These are phyloP conservation scores for Wallacemonas rigidus DNA, from an alignment of 208 protist species.

Conservation along the genomic window DNA sequence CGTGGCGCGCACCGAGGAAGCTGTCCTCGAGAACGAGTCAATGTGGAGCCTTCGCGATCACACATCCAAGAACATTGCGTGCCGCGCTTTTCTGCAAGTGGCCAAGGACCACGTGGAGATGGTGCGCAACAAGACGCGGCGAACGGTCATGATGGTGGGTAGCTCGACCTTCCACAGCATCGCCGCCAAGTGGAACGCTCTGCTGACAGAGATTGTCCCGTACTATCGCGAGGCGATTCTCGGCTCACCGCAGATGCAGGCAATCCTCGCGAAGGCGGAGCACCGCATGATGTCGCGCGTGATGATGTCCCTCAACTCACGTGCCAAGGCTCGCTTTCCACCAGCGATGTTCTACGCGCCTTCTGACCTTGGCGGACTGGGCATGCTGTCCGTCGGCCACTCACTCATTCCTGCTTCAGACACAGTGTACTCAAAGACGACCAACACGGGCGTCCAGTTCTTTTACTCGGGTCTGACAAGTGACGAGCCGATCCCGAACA, in stretches of 20 bases:
- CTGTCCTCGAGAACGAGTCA: slow-evolving; percentile 96
- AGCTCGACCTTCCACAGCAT: slow-evolving; percentile 99
- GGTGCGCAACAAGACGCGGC: slow-evolving; percentile 99
- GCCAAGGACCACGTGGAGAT: slow-evolving; percentile 93
- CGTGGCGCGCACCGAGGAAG: slow-evolving; percentile 89
- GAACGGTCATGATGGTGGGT: slow-evolving; percentile 99
- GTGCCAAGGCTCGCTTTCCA: slow-evolving; percentile 99
- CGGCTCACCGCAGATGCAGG: slow-evolving; percentile 97
- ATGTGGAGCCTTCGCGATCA: slow-evolving; percentile 99
- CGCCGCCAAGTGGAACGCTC: slow-evolving; percentile 99
- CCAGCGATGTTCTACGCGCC: slow-evolving; percentile 99
- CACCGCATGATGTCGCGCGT: slow-evolving; percentile 99
- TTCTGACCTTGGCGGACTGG: slow-evolving; percentile 98
- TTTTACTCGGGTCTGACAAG: slow-evolving; percentile 99
- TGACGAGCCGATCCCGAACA: slow-evolving; percentile 99
- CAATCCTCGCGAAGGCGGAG: slow-evolving; percentile 99
- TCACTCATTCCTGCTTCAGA: slow-evolving; percentile 99
- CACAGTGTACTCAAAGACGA: slow-evolving; percentile 98
- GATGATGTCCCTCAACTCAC: slow-evolving; percentile 99
- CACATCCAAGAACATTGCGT: slow-evolving; percentile 99
- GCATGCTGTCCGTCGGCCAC: slow-evolving; percentile 99
- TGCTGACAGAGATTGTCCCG: slow-evolving; percentile 99
- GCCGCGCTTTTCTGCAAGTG: slow-evolving; percentile 99
- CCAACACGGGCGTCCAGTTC: slow-evolving; percentile 98
- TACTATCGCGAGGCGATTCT: slow-evolving; percentile 99